Base-by-base conservation (phyloP, 2,329 filamentous ascomycete species). In the Blumeria hordei region DNA sequence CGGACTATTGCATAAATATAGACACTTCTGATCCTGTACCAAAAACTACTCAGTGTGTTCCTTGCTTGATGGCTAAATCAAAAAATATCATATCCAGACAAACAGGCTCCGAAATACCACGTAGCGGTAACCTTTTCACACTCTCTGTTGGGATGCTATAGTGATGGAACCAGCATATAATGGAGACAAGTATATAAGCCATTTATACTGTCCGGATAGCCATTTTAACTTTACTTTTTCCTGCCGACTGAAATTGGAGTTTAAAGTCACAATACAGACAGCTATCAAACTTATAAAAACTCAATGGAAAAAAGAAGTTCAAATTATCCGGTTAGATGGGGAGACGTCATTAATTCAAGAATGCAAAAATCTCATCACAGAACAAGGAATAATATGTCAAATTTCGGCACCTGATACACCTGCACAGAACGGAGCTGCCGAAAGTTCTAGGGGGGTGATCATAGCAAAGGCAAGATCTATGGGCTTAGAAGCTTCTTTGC, bases 141-240 rank as follows among this genome's bases (percentile, higher is more conserved):
- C 47, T 35, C 47, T 33, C 10, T 51, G 33, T 16, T 51, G 32
- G 47, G 47, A 51, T 35, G 28, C 28, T 3, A 43, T 54, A n/a
- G 18, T 54, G n/a, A 54, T 54, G 36, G 51, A 43, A 34, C 11
- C 12, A 43, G 37, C 45, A 34, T 49, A 49, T n/a, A 54, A 43
- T 54, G 18, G 36, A 14, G 36, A 54, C 11, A 54, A 33, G 34
- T 54, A 54, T 1, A 33, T 54, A 6, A 47, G 44, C 44, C 44
- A 47, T 47, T 14, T 47, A 21, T 47, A 21, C 16, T 47, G 44
- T 28, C 16, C 44, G 21, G 16, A 47, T 14, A 49, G 45, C 11
- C 50, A 53, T 28, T 53, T 53, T 53, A 8, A 53, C 37, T 52
- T 52, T 37, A 11, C 2, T 18, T 37, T 52, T 14, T 9, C 49